Evolutionary conservation across 1,284 basidiomycete species (phyloP), one percentile per base, ranked within the genome.

Genomic region (Trametes versicolor): DNA sequence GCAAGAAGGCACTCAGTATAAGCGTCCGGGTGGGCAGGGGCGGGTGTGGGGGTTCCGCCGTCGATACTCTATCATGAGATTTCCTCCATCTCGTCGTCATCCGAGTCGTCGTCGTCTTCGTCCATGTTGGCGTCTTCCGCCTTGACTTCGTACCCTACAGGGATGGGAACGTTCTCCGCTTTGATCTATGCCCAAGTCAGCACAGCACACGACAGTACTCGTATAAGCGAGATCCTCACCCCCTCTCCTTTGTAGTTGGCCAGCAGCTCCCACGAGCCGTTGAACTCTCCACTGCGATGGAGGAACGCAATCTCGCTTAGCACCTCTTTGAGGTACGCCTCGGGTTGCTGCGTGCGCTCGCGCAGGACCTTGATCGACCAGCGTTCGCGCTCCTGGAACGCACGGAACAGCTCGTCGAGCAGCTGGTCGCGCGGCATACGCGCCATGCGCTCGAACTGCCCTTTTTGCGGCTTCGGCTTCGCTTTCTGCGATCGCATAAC

Each of bases 341-440:
- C 94, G 0, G 97, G 97, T 78, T 99, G 97, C 75, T 96, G 91
- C 0, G 93, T 94, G 60, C 88, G 89, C 67, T 92, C 88, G 52
- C 94, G 87, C 58, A 98, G 80, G 19, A 88, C 83, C 68, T 92
- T 91, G 75, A 98, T 89, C 65, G 88, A 84, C 96, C 96, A 98
- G 68, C 90, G 90, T 41, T 92, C 87, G 64, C 88, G 87, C 60
- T 94, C 87, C 63, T 88, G 86, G 81, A 97, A 99, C 9, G 91
- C 82, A 1, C 79, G 74, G 77, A 98, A 97, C 34, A 99, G 85
- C 67, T 92, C 79, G 77, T 98, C 95, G 74, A 96, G 83, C 10
- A 99, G 86, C 74, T 97, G 94, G 80, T 95, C 93, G 64, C 91
- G 87, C 25, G 96, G 93, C 81, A 97, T 91, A 72, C 95, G 90